A percentile compares a stretch with the other conserved stretches of the same genome.
Evolutionary conservation across 306 rosid species (phyloP).

Genomic region (Ceratonia siliqua): DNA sequence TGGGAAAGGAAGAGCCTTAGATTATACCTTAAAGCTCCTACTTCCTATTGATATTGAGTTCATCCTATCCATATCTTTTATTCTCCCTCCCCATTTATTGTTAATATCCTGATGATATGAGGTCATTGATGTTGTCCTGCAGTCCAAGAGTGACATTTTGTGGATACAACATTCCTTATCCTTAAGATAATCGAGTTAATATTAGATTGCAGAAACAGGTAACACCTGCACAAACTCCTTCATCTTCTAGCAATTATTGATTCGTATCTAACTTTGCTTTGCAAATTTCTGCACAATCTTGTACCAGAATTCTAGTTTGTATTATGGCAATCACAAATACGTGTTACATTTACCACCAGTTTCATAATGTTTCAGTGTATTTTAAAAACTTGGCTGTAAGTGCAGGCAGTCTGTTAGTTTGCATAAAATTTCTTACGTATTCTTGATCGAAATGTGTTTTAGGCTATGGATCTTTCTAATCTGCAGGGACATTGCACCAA

Average conservation of each 20-base stretch:
- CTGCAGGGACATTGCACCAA: background rate
- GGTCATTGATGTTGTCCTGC: constrained; percentile 39
- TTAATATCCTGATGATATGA: constrained; percentile 11
- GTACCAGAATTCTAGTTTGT: constrained; percentile 8
- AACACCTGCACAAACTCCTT: constrained; percentile 4
- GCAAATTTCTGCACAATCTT: background rate
- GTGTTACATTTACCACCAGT: too few relatives aligned
- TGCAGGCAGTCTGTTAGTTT: background rate
- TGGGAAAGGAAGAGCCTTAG: background rate
- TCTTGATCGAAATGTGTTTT: too few relatives aligned
- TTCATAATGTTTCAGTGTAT: too few relatives aligned
- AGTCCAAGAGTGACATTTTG: constrained; percentile 70
- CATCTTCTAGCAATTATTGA: background rate
- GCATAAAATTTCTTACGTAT: background rate
- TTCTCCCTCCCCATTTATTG: too few relatives aligned
- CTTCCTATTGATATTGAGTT: background rate
- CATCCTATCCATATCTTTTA: background rate
- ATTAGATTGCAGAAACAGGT: constrained; percentile 80
- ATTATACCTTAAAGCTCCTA: background rate
- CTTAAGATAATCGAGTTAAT: constrained; percentile 80
- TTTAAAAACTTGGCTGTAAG: background rate
- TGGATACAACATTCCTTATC: constrained; percentile 95
- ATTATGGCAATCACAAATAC: background rate
- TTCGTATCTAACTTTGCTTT: background rate
- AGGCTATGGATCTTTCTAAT: background rate